Conservation (phyloP, 495 filamentous ascomycete genomes). For the Amniculicola lignicola region DNA sequence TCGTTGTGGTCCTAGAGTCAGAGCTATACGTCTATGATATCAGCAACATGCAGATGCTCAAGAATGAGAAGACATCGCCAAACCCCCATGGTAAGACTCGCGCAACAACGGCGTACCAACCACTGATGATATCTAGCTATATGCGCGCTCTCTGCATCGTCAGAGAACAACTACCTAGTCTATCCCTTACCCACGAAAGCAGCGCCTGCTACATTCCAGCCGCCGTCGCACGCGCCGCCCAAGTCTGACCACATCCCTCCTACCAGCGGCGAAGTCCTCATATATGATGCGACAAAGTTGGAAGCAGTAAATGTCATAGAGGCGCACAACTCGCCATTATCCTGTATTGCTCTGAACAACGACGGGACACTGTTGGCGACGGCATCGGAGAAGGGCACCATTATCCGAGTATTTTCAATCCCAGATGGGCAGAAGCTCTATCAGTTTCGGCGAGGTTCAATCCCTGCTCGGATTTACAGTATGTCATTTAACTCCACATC, state of each 20-base stretch:
- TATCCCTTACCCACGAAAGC: slow-evolving; percentile 88
- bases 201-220: slow-evolving; percentile 56
- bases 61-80: slow-evolving; percentile 87
- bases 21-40: slow-evolving; percentile 98
- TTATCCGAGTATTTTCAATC: slow-evolving; percentile 90
- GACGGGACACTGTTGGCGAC: slow-evolving; percentile 93
- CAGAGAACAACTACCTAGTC: slow-evolving; percentile 91
- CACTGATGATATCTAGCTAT: slow-evolving; percentile 59
- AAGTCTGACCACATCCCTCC: slow-evolving; percentile 69
- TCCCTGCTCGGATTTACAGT: slow-evolving; percentile 90
- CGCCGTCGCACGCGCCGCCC: slow-evolving; percentile 83
- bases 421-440: slow-evolving; percentile 87
- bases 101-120: neutral
- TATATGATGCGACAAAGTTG: slow-evolving; percentile 81
- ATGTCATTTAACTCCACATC: slow-evolving; percentile 99
- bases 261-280: slow-evolving; percentile 85
- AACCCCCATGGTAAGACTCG: slow-evolving; percentile 68
- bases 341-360: slow-evolving; percentile 82
- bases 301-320: slow-evolving; percentile 92
- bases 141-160: slow-evolving; percentile 86
- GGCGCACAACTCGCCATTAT: slow-evolving; percentile 90
- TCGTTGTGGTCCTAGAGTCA: slow-evolving; percentile 89
- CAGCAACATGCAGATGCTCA: slow-evolving; percentile 90
- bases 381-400: slow-evolving; percentile 94
- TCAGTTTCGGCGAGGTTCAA: slow-evolving; percentile 91